Evolutionary conservation across 768 basidiomycete genomes (phyloP).

Genomic region (Amanita thiersii): DNA sequence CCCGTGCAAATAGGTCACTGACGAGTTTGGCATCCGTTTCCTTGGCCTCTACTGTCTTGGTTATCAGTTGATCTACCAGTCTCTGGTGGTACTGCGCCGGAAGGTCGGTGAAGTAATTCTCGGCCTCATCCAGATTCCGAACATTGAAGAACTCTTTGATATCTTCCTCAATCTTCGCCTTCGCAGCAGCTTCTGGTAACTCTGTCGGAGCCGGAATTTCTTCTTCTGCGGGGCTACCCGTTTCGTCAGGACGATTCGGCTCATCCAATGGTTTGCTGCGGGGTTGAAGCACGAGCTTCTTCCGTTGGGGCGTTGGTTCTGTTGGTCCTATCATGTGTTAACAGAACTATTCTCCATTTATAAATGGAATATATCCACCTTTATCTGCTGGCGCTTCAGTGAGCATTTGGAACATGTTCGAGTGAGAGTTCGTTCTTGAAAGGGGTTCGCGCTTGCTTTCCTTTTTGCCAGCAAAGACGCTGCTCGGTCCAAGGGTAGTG

Average conservation of each 20-base stretch:
- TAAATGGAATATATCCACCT: conserved; percentile 25
- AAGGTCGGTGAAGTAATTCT: conserved; percentile 74
- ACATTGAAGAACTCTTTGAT: conserved; percentile 82
- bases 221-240: conserved; percentile 44
- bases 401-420: conserved; percentile 88
- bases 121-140: conserved; percentile 81
- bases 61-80: conserved; percentile 72
- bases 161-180: conserved; percentile 75
- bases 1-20: conserved; percentile 62
- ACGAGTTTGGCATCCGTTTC: conserved; percentile 74
- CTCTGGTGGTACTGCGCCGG: conserved; percentile 52
- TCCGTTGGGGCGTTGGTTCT: conserved; percentile 50
- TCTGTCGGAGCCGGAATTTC: conserved; percentile 26
- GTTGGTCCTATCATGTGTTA: conserved; percentile 23
- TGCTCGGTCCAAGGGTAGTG: conserved; percentile 71
- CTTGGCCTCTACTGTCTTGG: conserved; percentile 73
- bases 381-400: conserved; percentile 58
- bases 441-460: conserved; percentile 63
- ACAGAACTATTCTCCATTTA: neutral
- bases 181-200: conserved; percentile 62
- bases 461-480: conserved; percentile 76
- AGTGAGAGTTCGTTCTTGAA: conserved; percentile 69
- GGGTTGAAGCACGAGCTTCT: conserved; percentile 67
- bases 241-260: conserved; percentile 39
- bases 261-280: conserved; percentile 62